Base-by-base conservation (phyloP, 1,284 basidiomycete genomes). In the Schizophyllum commune region DNA sequence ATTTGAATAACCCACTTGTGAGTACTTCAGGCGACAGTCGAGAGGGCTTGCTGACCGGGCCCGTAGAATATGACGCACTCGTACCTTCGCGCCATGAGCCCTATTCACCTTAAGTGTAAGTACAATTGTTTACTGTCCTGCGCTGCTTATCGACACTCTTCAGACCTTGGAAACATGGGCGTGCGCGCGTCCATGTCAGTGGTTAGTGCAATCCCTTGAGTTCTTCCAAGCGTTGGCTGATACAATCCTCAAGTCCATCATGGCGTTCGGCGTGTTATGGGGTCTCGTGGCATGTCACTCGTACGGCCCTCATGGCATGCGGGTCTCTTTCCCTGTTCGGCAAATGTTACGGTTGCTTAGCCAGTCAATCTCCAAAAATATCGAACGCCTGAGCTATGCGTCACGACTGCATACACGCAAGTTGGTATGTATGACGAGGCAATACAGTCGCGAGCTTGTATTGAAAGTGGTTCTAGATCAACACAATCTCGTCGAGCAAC, bases 61-160 rank as follows among this genome's bases (percentile, higher is more conserved):
- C 4, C 56, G 21, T 61, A 83, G 79, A 86, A 95, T 70, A 94
- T 95, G 92, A 94, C 92, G 0, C 89, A 94, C 71, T 91, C 87
- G 63, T 92, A 89, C 69, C 77, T 95, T 13, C 84, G 92, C 17
- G 91, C 92, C 1, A 95, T 95, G 92, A 92, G 89, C 68, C 93
- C 92, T 1, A 93, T 95, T 60, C 92, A 95, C 70, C 75, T 93
- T 67, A 88, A 92, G 75, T 95, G 88, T 89, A 67, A 58, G 83
- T 71, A 13, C 57, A 60, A 57, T 39, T 9, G 52, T 22, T 34
- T 11, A 62, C 53, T 15, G 20, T 22, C 19, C 58, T 5, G 9
- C 56, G 11, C 20, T 3, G 32, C 33, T 57, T 47, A 54, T 65
- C 59, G 22, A 33, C 27, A 32, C 33, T 9, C 57, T 54, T 4